Evolutionary conservation across 345 rosid species (phyloP), one percentile per base, ranked within the genome.

Genomic region (Leavenworthia alabamica): DNA sequence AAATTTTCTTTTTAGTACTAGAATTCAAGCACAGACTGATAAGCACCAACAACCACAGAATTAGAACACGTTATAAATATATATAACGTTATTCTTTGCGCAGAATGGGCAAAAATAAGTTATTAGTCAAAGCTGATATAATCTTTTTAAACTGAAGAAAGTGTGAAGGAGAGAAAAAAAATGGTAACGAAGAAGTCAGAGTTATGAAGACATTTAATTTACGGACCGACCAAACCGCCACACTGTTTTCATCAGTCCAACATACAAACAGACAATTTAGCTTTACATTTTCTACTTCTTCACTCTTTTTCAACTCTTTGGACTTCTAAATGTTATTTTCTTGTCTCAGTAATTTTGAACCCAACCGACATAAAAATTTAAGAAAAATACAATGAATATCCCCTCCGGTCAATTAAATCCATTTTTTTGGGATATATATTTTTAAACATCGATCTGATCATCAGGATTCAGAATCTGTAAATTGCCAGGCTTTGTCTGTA

Each of bases 181-280:
- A 7, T 10, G 52, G 50, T n/a, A n/a, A n/a, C n/a, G n/a, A n/a
- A n/a, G n/a, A n/a, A n/a, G n/a, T n/a, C n/a, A n/a, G n/a, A n/a
- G n/a, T n/a, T n/a, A n/a, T n/a, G 31, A 52, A 68, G 62, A 51
- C 67, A 68, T n/a, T n/a, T n/a, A 56, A 69, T 48, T 63, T 31
- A 56, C 69, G 69, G 74, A 62, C 74, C 69, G 64, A 70, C 74
- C 69, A 70, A 62, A 70, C 53, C 69, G 64, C n/a, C 45, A 26
- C 40, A n/a, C 42, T 60, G 40, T 68, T 60, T 52, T 49, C 47
- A 12, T 70, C n/a, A n/a, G n/a, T n/a, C n/a, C n/a, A n/a, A n/a
- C n/a, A n/a, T n/a, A n/a, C n/a, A n/a, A n/a, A n/a, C n/a, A n/a
- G n/a, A n/a, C n/a, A n/a, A n/a, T n/a, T n/a, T n/a, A n/a, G n/a